Percentiles rank a stretch among this genome's conserved stretches.
Conservation (phyloP, 352 stramenopile genomes). For the Peronospora farinosa region DNA sequence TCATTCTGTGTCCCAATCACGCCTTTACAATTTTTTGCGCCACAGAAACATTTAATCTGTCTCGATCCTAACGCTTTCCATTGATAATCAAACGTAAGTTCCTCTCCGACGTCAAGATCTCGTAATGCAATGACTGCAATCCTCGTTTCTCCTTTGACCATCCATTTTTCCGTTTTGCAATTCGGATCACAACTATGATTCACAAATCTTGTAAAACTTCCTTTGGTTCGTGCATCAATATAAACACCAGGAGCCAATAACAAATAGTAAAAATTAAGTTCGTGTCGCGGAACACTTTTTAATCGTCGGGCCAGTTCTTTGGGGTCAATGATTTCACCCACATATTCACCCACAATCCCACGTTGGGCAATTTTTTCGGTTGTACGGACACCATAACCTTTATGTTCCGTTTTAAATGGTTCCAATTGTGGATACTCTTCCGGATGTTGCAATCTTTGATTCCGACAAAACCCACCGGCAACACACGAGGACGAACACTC, state of each 20-base stretch:
- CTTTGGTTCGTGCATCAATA: conserved; percentile 85
- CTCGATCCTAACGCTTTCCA: conserved; percentile 84
- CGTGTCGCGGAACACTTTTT: conserved; percentile 52
- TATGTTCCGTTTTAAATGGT: conserved; percentile 72
- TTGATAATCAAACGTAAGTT: conserved; percentile 96
- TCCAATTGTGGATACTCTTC: conserved; percentile 59
- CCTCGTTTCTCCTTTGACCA: conserved; percentile 84
- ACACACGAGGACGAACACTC: conserved; percentile 57
- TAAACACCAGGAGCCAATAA: conserved; percentile 76
- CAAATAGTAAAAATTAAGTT: conserved; percentile 87
- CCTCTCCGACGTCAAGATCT: conserved; percentile 84
- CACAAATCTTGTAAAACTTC: conserved; percentile 93
- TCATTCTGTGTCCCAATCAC: conserved; percentile 61
- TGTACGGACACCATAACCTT: conserved; percentile 82
- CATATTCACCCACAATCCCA: conserved; percentile 85
- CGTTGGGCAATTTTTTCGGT: conserved; percentile 50
- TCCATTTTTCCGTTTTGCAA: conserved; percentile 94
- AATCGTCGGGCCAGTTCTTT: conserved; percentile 64
- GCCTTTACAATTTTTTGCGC: conserved; percentile 58
- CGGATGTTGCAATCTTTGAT: conserved; percentile 72
- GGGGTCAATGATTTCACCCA: conserved; percentile 89
- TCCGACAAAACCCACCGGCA: conserved; percentile 45
- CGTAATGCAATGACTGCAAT: conserved; percentile 91
- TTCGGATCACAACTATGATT: conserved; percentile 95
- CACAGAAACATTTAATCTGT: conserved; percentile 77